Base-by-base conservation (phyloP, 108 stramenopile species). In the Skeletonema marinoi region DNA sequence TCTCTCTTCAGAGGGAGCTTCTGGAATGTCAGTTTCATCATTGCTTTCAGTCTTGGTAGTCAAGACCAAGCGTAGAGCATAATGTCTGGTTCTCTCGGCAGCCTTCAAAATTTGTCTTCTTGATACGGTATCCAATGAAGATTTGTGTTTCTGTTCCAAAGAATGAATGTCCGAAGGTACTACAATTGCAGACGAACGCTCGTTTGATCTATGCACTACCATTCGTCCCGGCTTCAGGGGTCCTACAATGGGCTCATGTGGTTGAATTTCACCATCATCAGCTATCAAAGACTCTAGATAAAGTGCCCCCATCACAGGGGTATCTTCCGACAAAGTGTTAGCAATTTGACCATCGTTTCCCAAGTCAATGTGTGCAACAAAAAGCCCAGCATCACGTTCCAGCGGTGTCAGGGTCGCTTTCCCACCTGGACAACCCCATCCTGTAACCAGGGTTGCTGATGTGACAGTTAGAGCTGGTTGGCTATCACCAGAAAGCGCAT, bases 281-380 rank as follows among this genome's bases (percentile, higher is more conserved):
- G 36, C 8, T 36, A 6, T 36, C 36, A 36, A 36, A 36, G 36
- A 36, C 36, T 36, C 36, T 36, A 36, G 36, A 36, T 36, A 36
- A 36, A 36, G 36, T 36, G 36, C 36, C 6, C 78, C 78, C 61
- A 67, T 80, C 32, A 66, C 78, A n/a, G 38, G 16, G 56, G 6
- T 36, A 36, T 36, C 36, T 36, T 36, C 36, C 6, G 36, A 36
- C 0, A 0, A 5, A 8, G 35, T 35, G 1, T 65, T 7, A 19
- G 41, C 44, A 30, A 30, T n/a, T 25, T 36, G 6, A 29, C 32
- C 48, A 30, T 73, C 72, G 73, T 80, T 80, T 51, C 78, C 78
- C 25, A 80, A 71, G 71, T 80, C 78, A n/a, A 80, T 73, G 61
- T 80, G 78, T 39, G 73, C 78, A 35, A 72, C 66, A 31, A 80